Evolutionary conservation across 306 rosid genomes (phyloP), one percentile per base, ranked within the genome.

Genomic region (Ormosia emarginata): DNA sequence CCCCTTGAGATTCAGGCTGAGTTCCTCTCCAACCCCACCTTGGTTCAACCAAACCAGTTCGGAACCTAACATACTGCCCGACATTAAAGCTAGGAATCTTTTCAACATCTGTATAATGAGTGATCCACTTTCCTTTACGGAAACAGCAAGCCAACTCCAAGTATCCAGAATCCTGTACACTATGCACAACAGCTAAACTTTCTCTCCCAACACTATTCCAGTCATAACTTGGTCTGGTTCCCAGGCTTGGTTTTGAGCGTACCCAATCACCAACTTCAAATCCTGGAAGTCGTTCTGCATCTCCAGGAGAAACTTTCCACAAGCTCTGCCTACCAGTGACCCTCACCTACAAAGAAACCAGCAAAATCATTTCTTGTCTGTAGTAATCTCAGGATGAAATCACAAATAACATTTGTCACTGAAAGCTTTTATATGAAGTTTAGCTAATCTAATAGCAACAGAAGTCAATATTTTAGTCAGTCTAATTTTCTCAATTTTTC

Each of bases 201-300:
- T 95, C 99, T 83, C 90, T 93, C 59, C 98, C 99, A 81, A 92
- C 85, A 74, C 79, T 95, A 74, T 85, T 95, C 98, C 99, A 93
- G 84, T 95, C 99, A 75, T 95, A 95, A 86, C 97, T 95, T 6
- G 97, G 99, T 88, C 99, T 88, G 34, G 79, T 92, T 75, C 99
- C 99, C 49, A 93, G 89, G 92, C 95, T 90, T 71, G 96, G 96
- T 84, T 93, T 95, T 68, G 99, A 93, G 74, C 98, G 98, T 62
- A 95, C 99, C 99, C 99, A 95, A 80, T 95, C 99, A 80, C 99
- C 99, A 67, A 95, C 98, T 88, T 95, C 99, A 86, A 93, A 90
- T 77, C 99, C 98, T 7, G 99, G 90, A 81, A 95, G 98, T 66
- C 88, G 93, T 70, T 95, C 99, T 40, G 94, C 97, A 90, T 95